These are phyloP conservation scores for Botryotinia calthae DNA, from an alignment of 2,329 filamentous ascomycete species.

Conservation along the genomic window DNA sequence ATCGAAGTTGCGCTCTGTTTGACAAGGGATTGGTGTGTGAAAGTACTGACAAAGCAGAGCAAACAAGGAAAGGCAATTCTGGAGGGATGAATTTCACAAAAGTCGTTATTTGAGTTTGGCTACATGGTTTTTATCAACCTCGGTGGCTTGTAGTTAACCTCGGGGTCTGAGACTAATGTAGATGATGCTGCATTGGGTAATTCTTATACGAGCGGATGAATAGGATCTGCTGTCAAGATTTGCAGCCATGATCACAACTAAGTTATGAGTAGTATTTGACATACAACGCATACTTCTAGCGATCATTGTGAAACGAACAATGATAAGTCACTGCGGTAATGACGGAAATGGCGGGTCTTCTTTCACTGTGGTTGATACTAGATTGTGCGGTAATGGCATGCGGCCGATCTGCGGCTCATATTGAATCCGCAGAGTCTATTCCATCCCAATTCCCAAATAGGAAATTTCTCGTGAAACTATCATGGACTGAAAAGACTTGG, in stretches of 20 bases:
- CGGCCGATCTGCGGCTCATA: not conserved
- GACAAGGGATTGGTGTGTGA: not conserved
- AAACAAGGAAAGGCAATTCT: not conserved
- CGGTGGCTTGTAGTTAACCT: not conserved
- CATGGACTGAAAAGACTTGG: not conserved
- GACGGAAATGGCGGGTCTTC: not conserved
- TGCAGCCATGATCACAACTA: not conserved
- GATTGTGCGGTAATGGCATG: not conserved
- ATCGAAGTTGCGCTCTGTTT: not conserved
- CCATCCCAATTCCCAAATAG: not conserved
- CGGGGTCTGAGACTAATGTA: not conserved
- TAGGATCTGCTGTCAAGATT: not conserved
- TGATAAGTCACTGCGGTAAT: not conserved
- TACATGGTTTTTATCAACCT: not conserved
- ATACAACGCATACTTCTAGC: not conserved
- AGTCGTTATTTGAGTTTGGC: not conserved
- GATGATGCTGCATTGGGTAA: not conserved
- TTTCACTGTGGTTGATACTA: not conserved
- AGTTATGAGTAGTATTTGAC: not conserved
- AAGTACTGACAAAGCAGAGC: not conserved
- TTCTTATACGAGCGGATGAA: not conserved
- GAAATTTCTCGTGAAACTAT: not conserved
- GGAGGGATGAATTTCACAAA: not conserved
- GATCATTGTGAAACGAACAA: not conserved
- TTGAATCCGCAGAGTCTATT: not conserved